Evolutionary conservation across 805 yeast species (phyloP), one percentile per base, ranked within the genome.

Genomic region (Isabelozyma rhagii): DNA sequence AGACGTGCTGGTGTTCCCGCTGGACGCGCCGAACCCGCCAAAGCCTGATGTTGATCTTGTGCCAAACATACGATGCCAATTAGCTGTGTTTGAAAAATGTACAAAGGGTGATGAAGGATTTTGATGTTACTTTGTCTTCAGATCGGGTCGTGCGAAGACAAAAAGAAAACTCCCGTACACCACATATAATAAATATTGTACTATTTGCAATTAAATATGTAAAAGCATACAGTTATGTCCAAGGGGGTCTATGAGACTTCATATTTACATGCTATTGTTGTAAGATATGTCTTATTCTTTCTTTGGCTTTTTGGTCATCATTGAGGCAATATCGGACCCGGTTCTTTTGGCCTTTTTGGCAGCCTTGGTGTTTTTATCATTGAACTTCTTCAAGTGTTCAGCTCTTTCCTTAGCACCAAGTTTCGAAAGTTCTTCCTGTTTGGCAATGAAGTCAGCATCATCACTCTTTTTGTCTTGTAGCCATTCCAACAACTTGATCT

Each of bases 401-500:
- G 77, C 78, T 51, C 98, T 77, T 53, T 88, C 90, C 46, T 75
- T 76, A 3, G 73, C 82, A 1, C 98, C 99, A 14, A 69, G 56
- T 21, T 71, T 74, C 43, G 79, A 78, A 50, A 92, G 67, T 47
- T 69, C 79, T 15, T 67, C 70, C 3, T 71, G 60, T 59, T 81
- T 86, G 1, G 61, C 74, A 1, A 73, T 34, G 39, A 80, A 76
- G 53, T 86, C 93, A 11, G 66, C 61, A 52, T 87, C 89, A 43
- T 81, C 84, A 1, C 47, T 62, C 6, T 59, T 41, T 48, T 72
- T 79, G 2, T 83, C 96, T 34, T 79, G 81, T 39, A 93, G 69
- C 93, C 96, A 89, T 64, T 90, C 94, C 45, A 94, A 70, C 36
- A 87, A 65, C 57, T 89, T 87, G 55, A 92, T 85, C 65, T 92